phyloP scores from a whole-genome alignment of 108 stramenopile species.

The Licmophora abbreviata region DNA sequence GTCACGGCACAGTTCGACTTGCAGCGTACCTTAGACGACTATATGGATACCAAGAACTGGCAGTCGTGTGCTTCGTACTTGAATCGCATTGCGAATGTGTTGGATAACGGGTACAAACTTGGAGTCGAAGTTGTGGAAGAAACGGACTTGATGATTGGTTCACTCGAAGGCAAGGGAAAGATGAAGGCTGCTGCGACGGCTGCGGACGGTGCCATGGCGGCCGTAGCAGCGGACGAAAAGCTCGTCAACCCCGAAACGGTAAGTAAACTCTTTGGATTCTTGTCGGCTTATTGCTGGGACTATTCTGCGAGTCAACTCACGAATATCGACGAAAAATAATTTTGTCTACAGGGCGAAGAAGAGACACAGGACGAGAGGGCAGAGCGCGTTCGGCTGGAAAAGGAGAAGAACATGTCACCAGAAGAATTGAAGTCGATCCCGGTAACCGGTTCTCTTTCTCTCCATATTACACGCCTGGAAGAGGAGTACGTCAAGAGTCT shows the following conservation, averaged over 20 bases:
- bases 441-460: slow-evolving; percentile 82
- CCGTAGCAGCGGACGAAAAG: slow-evolving; percentile 68
- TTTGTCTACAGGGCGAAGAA: too few species aligned
- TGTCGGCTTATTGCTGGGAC: too few species aligned
- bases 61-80: slow-evolving; percentile 78
- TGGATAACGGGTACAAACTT: slow-evolving; percentile 68
- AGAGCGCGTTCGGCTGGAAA: slow-evolving; percentile 77
- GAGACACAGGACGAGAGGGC: slow-evolving; percentile 78
- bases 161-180: slow-evolving; percentile 20
- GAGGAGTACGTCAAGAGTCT: slow-evolving; percentile 96
- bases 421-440: slow-evolving; percentile 72
- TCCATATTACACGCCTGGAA: slow-evolving; percentile 82
- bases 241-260: slow-evolving; percentile 78
- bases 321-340: slow-evolving; percentile 5
- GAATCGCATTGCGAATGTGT: slow-evolving; percentile 61
- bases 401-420: slow-evolving; percentile 61
- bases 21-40: slow-evolving; percentile 92
- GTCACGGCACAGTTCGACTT: slow-evolving; percentile 90
- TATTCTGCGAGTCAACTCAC: too few species aligned
- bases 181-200: slow-evolving; percentile 59
- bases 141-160: slow-evolving; percentile 49
- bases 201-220: slow-evolving; percentile 61
- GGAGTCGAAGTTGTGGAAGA: slow-evolving; percentile 52
- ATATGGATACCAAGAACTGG: slow-evolving; percentile 93
- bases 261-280: too few species aligned